phyloP scores from a whole-genome alignment of 1,284 basidiomycete species.

The Sanghuangporus sanghuang region DNA sequence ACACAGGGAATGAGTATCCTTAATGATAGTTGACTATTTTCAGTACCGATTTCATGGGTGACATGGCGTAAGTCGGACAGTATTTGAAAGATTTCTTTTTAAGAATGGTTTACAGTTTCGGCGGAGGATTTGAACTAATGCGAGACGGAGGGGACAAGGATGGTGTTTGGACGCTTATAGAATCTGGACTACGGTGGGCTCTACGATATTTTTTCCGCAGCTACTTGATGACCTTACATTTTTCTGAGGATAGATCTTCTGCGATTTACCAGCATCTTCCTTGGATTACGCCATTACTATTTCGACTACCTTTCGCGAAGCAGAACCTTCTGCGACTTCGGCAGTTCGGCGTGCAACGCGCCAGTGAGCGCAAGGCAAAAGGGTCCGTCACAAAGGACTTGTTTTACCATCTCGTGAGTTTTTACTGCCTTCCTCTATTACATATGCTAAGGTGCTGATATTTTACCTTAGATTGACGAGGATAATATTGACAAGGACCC shows the following conservation, averaged over 20 bases:
- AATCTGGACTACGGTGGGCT: slow-evolving; percentile 2
- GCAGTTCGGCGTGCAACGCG: neutral
- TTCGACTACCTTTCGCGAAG: neutral
- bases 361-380: slow-evolving; percentile 7
- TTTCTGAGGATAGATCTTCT: neutral
- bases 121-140: slow-evolving; percentile 27
- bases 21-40: slow-evolving; percentile 26
- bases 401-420: slow-evolving; percentile 33
- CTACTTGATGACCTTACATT: neutral
- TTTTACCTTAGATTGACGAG: slow-evolving; percentile 26
- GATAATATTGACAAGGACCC: slow-evolving; percentile 23
- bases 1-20: slow-evolving; percentile 9
- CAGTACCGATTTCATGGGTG: slow-evolving; percentile 36
- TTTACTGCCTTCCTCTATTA: neutral
- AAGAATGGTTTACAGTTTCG: slow-evolving; percentile 23
- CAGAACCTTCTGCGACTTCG: neutral
- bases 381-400: slow-evolving; percentile 31
- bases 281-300: slow-evolving; percentile 5
- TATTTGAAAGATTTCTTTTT: neutral
- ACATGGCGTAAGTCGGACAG: slow-evolving; percentile 27
- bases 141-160: slow-evolving; percentile 21
- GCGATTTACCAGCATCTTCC: slow-evolving; percentile 11
- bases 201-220: neutral
- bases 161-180: neutral
- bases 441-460: neutral